phyloP scores from a whole-genome alignment of 1,284 basidiomycete species.

The Ustilago cynodontis region DNA sequence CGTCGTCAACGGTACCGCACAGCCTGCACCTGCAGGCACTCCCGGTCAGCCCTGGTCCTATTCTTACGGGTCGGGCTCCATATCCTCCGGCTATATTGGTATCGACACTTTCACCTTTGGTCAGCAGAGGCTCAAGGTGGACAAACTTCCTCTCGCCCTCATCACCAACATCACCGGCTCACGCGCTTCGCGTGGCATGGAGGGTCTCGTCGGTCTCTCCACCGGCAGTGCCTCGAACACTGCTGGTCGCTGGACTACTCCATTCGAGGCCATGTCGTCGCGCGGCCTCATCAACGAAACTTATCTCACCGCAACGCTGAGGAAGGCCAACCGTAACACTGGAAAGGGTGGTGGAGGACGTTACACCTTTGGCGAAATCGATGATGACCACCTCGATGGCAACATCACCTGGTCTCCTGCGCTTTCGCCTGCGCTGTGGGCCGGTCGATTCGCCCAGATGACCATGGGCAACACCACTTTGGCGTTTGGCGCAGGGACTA shows the following conservation, averaged over 20 bases:
- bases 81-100: conserved; percentile 52
- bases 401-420: conserved; percentile 52
- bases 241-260: conserved; percentile 56
- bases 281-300: conserved; percentile 44
- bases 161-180: conserved; percentile 48
- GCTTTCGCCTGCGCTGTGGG: conserved; percentile 52
- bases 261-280: conserved; percentile 56
- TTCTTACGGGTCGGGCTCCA: conserved; percentile 47
- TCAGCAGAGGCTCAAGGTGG: conserved; percentile 33
- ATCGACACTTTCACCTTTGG: conserved; percentile 54
- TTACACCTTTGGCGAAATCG: conserved; percentile 58
- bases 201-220: conserved; percentile 56
- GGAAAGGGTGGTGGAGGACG: conserved; percentile 57
- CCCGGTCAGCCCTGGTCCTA: conserved; percentile 49
- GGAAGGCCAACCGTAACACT: conserved; percentile 55
- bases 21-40: conserved; percentile 25
- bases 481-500: conserved; percentile 24
- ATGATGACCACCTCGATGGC: conserved; percentile 38
- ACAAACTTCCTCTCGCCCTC: conserved; percentile 42
- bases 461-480: conserved; percentile 41
- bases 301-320: conserved; percentile 56
- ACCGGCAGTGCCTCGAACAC: conserved; percentile 36
- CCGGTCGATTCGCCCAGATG: conserved; percentile 50
- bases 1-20: conserved; percentile 28
- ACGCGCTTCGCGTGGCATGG: conserved; percentile 54